These are phyloP conservation scores for Termitomyces sp. DNA, from an alignment of 768 basidiomycete species.

Conservation along the genomic window DNA sequence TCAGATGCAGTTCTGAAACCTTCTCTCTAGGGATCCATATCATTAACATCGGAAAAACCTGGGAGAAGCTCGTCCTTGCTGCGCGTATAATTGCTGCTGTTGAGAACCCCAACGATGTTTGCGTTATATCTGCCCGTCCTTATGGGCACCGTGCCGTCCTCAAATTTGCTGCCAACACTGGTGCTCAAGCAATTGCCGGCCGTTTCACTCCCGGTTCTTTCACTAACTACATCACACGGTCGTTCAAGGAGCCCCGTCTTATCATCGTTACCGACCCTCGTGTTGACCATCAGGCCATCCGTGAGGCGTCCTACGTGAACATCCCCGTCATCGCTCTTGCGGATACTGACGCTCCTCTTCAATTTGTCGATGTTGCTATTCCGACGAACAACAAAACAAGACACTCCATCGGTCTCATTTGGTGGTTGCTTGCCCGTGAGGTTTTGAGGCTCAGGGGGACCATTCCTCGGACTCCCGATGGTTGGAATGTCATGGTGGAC, in stretches of 20 bases:
- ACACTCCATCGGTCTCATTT: conserved; percentile 94
- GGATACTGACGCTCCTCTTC: conserved; percentile 96
- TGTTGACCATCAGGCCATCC: conserved; percentile 99
- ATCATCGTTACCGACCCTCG: conserved; percentile 99
- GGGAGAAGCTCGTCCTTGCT: conserved; percentile 98
- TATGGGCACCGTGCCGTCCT: conserved; percentile 99
- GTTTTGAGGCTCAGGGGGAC: conserved; percentile 94
- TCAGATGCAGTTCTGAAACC: conserved; percentile 7
- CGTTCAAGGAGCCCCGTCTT: conserved; percentile 99
- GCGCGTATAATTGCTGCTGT: conserved; percentile 97
- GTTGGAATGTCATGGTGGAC: conserved; percentile 99
- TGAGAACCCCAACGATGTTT: conserved; percentile 97
- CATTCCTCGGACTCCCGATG: conserved; percentile 85
- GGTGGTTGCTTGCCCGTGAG: conserved; percentile 97
- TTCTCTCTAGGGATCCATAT: conserved; percentile 80
- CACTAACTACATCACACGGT: conserved; percentile 99
- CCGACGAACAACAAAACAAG: conserved; percentile 99
- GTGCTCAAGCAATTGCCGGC: conserved; percentile 97
- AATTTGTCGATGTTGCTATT: conserved; percentile 98
- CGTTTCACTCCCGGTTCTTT: conserved; percentile 99
- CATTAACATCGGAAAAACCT: conserved; percentile 98
- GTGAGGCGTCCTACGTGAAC: conserved; percentile 99
- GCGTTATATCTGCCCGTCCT: conserved; percentile 96
- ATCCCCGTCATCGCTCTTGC: conserved; percentile 99
- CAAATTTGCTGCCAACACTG: conserved; percentile 97